A percentile compares a stretch with the other conserved stretches of the same genome.
Conservation (phyloP, 371 early-diverging fungal species). For the Saksenaea vasiformis region DNA sequence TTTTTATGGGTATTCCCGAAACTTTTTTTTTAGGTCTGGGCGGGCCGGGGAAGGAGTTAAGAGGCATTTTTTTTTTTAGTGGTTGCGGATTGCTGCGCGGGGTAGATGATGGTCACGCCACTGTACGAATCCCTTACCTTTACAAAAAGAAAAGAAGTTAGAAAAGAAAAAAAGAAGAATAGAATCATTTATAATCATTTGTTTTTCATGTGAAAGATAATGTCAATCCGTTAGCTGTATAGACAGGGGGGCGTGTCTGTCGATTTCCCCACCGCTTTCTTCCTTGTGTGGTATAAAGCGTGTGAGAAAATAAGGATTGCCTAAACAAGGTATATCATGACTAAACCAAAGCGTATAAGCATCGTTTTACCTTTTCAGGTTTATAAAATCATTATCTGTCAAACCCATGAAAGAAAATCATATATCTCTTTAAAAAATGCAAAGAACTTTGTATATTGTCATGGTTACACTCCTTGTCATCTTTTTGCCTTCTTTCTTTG, state of each 20-base stretch:
- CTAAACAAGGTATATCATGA: background rate
- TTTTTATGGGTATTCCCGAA: background rate
- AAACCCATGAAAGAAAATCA: background rate
- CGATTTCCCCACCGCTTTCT: background rate
- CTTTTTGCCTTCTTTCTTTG: background rate
- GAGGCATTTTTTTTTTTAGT: background rate
- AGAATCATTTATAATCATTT: background rate
- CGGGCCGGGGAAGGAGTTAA: constrained; percentile 2
- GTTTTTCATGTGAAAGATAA: background rate
- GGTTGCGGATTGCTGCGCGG: too few relatives aligned
- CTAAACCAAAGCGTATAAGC: background rate
- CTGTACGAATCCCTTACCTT: background rate
- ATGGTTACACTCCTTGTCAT: background rate
- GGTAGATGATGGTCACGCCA: too few relatives aligned
- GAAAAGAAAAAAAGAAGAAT: background rate
- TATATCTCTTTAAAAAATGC: background rate
- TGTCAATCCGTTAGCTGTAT: background rate
- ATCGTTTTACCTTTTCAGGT: background rate
- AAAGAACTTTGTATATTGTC: background rate
- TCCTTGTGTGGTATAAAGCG: background rate
- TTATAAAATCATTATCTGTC: too few relatives aligned
- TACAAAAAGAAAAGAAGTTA: constrained; percentile 4
- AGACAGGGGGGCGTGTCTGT: background rate
- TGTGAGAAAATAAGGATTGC: background rate
- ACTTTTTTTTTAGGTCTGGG: constrained; percentile 6